Evolutionary conservation across 441 rosid genomes (phyloP).

Genomic region (Erodium trifolium): DNA sequence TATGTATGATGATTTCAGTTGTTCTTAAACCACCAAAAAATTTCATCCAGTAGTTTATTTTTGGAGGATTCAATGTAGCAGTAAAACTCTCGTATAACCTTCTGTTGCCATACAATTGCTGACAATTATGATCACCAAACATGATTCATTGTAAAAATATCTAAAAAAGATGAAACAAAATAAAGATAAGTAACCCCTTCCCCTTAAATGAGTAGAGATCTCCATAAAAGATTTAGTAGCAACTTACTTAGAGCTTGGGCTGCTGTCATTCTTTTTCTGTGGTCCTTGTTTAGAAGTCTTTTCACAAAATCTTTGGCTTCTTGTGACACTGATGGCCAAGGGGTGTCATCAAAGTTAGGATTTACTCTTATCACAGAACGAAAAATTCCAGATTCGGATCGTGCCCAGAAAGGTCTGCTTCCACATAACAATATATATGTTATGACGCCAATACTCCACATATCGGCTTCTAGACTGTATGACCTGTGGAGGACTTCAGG

Average conservation of each 20-base stretch:
- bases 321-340: conserved; percentile 79
- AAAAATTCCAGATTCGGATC: conserved; percentile 92
- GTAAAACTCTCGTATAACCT: neutral
- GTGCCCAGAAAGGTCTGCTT: conserved; percentile 96
- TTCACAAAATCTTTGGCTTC: conserved; percentile 91
- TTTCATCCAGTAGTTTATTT: neutral
- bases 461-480: conserved; percentile 89
- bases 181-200: neutral
- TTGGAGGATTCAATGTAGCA: neutral
- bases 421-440: conserved; percentile 89
- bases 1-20: neutral
- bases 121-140: neutral
- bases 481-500: conserved; percentile 96
- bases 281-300: conserved; percentile 67
- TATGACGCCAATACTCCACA: conserved; percentile 94
- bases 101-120: neutral
- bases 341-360: conserved; percentile 71
- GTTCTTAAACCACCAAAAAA: neutral
- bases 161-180: conserved; percentile 14
- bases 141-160: neutral
- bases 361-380: conserved; percentile 82
- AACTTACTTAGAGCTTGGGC: conserved; percentile 86
- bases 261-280: conserved; percentile 80
- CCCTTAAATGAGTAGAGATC: conserved; percentile 11
- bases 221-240: conserved; percentile 15